These are phyloP conservation scores for Tolypocladium cylindrosporum DNA, from an alignment of 2,329 filamentous ascomycete genomes.

Conservation along the genomic window DNA sequence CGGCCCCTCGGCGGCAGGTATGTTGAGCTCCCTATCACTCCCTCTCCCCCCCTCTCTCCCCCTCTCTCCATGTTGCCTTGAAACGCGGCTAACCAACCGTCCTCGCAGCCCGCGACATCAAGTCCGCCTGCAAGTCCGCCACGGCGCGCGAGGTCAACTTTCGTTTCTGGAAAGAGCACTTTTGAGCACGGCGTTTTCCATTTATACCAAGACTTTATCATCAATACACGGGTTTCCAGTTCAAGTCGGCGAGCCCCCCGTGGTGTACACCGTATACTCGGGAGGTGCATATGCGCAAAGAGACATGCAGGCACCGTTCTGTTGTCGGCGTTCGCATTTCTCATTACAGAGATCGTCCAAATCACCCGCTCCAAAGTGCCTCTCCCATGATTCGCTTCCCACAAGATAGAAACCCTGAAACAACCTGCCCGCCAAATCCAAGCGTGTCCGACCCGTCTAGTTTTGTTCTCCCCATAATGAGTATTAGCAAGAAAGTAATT, in stretches of 20 bases:
- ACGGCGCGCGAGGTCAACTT: slow-evolving; percentile 76
- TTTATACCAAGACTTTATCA: not conserved
- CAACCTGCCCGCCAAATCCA: not conserved
- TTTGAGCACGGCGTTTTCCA: slow-evolving; percentile 27
- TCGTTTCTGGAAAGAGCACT: slow-evolving; percentile 98
- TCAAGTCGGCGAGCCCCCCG: not conserved
- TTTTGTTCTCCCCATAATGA: not conserved
- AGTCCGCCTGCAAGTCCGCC: slow-evolving; percentile 64
- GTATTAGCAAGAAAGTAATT: not conserved
- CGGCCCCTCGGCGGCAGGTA: slow-evolving; percentile 65
- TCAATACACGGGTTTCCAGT: not conserved
- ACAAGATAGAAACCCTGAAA: not conserved
- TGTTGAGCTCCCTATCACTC: slow-evolving; percentile 14
- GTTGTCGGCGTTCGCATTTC: not conserved
- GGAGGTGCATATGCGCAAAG: too few species aligned
- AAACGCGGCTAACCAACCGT: slow-evolving; percentile 19
- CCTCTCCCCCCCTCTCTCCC: too few species aligned
- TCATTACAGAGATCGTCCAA: not conserved
- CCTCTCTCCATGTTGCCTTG: not conserved
- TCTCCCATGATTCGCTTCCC: not conserved
- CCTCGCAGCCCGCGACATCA: slow-evolving; percentile 64
- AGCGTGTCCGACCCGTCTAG: not conserved
- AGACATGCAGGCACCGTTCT: not conserved
- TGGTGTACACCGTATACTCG: not conserved
- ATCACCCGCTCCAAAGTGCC: not conserved